These are phyloP conservation scores for Xylariaceae sp. DNA, from an alignment of 2,329 filamentous ascomycete genomes.

Conservation along the genomic window DNA sequence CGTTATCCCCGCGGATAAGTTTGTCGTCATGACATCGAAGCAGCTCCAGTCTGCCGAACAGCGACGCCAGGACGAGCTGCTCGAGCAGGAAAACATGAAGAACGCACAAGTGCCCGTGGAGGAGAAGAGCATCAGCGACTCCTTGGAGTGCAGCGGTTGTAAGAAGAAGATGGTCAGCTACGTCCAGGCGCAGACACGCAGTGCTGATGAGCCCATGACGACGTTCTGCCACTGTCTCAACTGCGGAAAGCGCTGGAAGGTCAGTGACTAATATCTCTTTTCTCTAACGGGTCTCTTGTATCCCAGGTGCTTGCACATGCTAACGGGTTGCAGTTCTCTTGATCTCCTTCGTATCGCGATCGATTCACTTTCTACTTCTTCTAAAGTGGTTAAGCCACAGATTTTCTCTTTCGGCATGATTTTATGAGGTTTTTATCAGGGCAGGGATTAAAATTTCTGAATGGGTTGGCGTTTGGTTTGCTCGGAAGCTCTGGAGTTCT, in stretches of 20 bases:
- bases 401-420: constrained; percentile 3
- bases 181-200: constrained; percentile 89
- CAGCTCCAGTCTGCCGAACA: constrained; percentile 87
- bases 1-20: constrained; percentile 63
- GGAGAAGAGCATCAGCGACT: constrained; percentile 84
- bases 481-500: constrained; percentile 5
- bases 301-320: too few relatives aligned
- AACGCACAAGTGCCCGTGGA: constrained; percentile 91
- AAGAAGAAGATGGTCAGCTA: constrained; percentile 93
- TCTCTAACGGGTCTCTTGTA: too few relatives aligned
- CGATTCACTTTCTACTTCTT: background rate
- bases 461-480: constrained; percentile 14
- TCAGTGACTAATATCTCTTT: constrained; percentile 34
- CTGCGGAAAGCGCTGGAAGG: constrained; percentile 69
- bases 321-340: constrained; percentile 30
- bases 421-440: constrained; percentile 11
- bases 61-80: constrained; percentile 65
- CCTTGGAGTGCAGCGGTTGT: constrained; percentile 85
- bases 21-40: constrained; percentile 82
- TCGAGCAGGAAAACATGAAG: constrained; percentile 92
- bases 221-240: constrained; percentile 68
- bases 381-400: constrained; percentile 1
- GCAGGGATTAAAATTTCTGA: too few relatives aligned
- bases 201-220: constrained; percentile 89
- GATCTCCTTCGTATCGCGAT: constrained; percentile 10